Conservation (phyloP, 1,284 basidiomycete genomes). For the Phenoliferia sp. region DNA sequence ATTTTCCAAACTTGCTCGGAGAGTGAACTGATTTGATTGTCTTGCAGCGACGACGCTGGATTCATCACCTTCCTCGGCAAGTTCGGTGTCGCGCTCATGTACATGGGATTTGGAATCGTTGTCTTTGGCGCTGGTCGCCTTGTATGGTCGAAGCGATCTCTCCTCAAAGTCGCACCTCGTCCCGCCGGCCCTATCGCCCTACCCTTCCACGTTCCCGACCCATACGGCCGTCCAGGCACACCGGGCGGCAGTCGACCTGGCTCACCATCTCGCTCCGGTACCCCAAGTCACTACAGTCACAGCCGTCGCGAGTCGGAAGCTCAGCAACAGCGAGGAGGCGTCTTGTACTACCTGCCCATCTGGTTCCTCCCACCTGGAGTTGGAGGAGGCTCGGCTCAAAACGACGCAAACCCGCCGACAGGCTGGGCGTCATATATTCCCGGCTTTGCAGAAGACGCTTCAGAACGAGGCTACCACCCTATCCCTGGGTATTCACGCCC, state of each 20-base stretch:
- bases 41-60: slow-evolving; percentile 76
- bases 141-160: slow-evolving; percentile 40
- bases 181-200: slow-evolving; percentile 24
- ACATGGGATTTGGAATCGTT: slow-evolving; percentile 67
- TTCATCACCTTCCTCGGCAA: slow-evolving; percentile 84
- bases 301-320: slow-evolving; percentile 3
- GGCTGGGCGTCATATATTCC: slow-evolving; percentile 29
- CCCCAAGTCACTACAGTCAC: neutral
- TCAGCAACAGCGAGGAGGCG: slow-evolving; percentile 7
- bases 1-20: neutral
- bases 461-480: slow-evolving; percentile 22
- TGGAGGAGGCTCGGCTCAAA: neutral
- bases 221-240: neutral
- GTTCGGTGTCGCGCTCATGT: slow-evolving; percentile 82
- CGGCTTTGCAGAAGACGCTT: slow-evolving; percentile 13
- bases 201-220: slow-evolving; percentile 6
- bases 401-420: neutral
- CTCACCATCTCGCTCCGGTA: neutral
- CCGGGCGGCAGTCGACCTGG: slow-evolving; percentile 7
- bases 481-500: slow-evolving; percentile 29
- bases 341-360: slow-evolving; percentile 31
- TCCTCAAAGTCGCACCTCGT: slow-evolving; percentile 2
- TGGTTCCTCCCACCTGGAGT: slow-evolving; percentile 24
- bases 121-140: slow-evolving; percentile 63
- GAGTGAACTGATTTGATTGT: neutral